Percentiles rank a stretch among this genome's conserved stretches.
phyloP scores from a whole-genome alignment of 345 rosid genomes.

The Conringia planisiliqua region DNA sequence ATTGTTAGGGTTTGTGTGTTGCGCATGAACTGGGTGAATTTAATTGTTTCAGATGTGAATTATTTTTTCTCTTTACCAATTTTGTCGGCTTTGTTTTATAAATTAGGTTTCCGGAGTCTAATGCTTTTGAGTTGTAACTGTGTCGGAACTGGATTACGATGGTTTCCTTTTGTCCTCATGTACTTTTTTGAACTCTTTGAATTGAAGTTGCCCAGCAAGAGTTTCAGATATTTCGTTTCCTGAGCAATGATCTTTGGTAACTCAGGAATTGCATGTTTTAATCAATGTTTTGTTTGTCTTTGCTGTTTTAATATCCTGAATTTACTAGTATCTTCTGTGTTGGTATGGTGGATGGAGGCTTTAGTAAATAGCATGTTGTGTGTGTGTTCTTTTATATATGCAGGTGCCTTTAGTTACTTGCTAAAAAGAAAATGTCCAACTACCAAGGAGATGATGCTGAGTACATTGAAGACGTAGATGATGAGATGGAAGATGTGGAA shows the following conservation, averaged over 20 bases:
- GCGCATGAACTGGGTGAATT: no score
- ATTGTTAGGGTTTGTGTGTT: slow-evolving; percentile 16
- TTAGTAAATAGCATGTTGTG: background rate
- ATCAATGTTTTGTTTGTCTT: background rate
- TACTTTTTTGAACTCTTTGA: background rate
- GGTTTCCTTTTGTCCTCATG: background rate
- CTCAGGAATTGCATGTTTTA: slow-evolving; percentile 1
- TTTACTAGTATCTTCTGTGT: background rate
- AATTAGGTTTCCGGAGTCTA: background rate
- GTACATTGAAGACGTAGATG: slow-evolving; percentile 60
- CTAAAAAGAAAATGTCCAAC: slow-evolving; percentile 45
- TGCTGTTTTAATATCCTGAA: background rate
- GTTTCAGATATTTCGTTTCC: background rate
- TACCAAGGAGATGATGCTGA: slow-evolving; percentile 60
- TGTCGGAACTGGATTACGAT: background rate
- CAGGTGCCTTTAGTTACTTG: slow-evolving; percentile 15
- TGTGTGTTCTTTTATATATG: background rate
- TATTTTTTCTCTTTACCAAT: background rate
- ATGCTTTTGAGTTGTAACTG: background rate
- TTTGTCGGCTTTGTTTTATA: background rate
- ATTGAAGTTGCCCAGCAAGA: background rate
- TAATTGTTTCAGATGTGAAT: slow-evolving; percentile 4
- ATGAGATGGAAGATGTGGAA: slow-evolving; percentile 59
- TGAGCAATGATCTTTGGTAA: background rate
- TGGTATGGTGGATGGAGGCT: background rate